These are phyloP conservation scores for Microbotryum scabiosae DNA, from an alignment of 1,284 basidiomycete species.

Conservation along the genomic window DNA sequence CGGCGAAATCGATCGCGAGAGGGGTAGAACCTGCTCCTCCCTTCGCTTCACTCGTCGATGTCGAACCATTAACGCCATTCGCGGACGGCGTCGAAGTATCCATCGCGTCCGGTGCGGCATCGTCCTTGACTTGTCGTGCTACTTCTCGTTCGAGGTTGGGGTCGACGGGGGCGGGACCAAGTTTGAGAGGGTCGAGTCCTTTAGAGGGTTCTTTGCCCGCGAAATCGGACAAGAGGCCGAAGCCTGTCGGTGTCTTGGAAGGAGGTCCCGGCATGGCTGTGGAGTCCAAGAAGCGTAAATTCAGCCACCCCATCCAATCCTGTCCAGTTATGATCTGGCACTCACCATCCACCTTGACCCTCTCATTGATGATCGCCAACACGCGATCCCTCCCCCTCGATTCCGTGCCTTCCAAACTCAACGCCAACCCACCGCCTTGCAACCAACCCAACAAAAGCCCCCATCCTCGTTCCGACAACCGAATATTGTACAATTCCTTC, in stretches of 20 bases:
- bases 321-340: conserved; percentile 4
- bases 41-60: conserved; percentile 24
- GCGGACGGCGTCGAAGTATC: not conserved
- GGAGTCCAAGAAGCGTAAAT: not conserved
- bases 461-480: conserved; percentile 86
- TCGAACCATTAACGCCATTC: conserved; percentile 7
- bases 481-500: conserved; percentile 80
- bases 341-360: conserved; percentile 80
- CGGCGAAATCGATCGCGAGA: conserved; percentile 13
- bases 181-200: conserved; percentile 50
- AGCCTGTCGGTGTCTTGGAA: not conserved
- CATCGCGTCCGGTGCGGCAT: conserved; percentile 36
- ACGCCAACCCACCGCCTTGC: conserved; percentile 78
- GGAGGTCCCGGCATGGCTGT: conserved; percentile 29
- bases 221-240: conserved; percentile 4
- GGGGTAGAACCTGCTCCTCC: conserved; percentile 18
- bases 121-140: conserved; percentile 52
- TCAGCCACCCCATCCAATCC: not conserved
- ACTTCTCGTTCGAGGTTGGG: conserved; percentile 73
- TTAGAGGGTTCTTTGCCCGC: not conserved
- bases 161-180: conserved; percentile 67
- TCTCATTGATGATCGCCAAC: conserved; percentile 88
- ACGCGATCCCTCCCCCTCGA: conserved; percentile 62
- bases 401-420: conserved; percentile 60
- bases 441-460: conserved; percentile 90